phyloP scores from a whole-genome alignment of 352 stramenopile genomes.

The Phytophthora pistaciae region DNA sequence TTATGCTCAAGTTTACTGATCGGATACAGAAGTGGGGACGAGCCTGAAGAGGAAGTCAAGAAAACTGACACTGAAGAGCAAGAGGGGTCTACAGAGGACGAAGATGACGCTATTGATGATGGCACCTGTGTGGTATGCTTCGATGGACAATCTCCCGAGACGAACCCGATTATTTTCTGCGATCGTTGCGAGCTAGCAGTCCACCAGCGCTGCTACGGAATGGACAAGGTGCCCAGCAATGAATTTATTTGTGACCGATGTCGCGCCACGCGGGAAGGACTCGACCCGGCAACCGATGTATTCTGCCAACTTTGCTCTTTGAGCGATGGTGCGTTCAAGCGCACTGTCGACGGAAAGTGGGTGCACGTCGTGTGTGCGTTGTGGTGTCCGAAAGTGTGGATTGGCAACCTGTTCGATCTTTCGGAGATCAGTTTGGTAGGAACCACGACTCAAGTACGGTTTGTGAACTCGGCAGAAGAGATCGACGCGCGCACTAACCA shows the following conservation, averaged over 20 bases:
- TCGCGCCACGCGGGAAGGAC: slow-evolving; percentile 55
- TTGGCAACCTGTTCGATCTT: slow-evolving; percentile 82
- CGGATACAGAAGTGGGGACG: slow-evolving; percentile 47
- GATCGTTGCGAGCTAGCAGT: slow-evolving; percentile 91
- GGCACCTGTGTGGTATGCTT: slow-evolving; percentile 92
- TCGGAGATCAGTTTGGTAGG: slow-evolving; percentile 81
- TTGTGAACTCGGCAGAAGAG: slow-evolving; percentile 69
- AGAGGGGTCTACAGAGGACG: slow-evolving; percentile 33
- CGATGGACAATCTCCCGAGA: slow-evolving; percentile 87
- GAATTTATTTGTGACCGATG: slow-evolving; percentile 93
- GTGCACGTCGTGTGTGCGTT: slow-evolving; percentile 91
- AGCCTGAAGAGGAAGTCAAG: slow-evolving; percentile 18
- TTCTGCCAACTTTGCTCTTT: slow-evolving; percentile 91
- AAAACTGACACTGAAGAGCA: slow-evolving; percentile 28
- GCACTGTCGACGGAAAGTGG: slow-evolving; percentile 87
- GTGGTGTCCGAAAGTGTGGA: slow-evolving; percentile 90
- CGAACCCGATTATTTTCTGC: slow-evolving; percentile 92
- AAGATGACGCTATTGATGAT: slow-evolving; percentile 79
- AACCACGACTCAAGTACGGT: slow-evolving; percentile 47
- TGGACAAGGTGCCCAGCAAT: slow-evolving; percentile 82
- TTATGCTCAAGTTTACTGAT: slow-evolving; percentile 74
- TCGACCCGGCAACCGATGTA: slow-evolving; percentile 61
- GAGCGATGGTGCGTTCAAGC: slow-evolving; percentile 87
- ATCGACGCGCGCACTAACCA: slow-evolving; percentile 51
- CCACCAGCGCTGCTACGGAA: slow-evolving; percentile 90